Evolutionary conservation across 768 basidiomycete genomes (phyloP).

Genomic region (Tulasnella calospora): DNA sequence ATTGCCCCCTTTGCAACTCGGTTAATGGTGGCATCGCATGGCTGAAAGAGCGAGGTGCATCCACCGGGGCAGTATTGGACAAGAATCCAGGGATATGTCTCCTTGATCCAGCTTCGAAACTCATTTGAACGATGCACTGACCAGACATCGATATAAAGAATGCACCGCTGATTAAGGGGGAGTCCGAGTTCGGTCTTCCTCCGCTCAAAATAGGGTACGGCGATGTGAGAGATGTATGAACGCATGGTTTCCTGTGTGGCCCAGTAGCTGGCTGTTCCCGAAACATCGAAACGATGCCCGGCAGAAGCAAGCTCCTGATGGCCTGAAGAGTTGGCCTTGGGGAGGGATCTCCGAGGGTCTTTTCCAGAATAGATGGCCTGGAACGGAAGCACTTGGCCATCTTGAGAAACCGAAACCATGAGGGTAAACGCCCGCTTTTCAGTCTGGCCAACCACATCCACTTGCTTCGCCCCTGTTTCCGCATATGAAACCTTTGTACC

Average conservation of each 20-base stretch:
- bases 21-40: no score
- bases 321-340: slow-evolving; percentile 19
- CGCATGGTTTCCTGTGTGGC: no score
- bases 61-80: no score
- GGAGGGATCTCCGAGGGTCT: slow-evolving; percentile 31
- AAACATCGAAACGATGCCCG: no score
- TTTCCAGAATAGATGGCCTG: slow-evolving; percentile 40
- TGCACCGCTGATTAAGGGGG: neutral
- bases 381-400: slow-evolving; percentile 38
- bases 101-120: slow-evolving; percentile 38
- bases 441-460: slow-evolving; percentile 37
- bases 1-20: no score
- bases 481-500: slow-evolving; percentile 36
- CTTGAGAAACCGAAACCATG: slow-evolving; percentile 35
- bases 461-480: slow-evolving; percentile 37
- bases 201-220: no score
- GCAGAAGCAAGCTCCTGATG: no score
- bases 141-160: slow-evolving; percentile 30
- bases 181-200: neutral
- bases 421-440: slow-evolving; percentile 46
- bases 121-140: slow-evolving; percentile 39
- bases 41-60: no score
- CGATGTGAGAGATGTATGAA: no score
- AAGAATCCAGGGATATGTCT: no score
- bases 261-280: no score